Evolutionary conservation across 257 asterid genomes (phyloP).

Genomic region (Osmanthus fragrans): DNA sequence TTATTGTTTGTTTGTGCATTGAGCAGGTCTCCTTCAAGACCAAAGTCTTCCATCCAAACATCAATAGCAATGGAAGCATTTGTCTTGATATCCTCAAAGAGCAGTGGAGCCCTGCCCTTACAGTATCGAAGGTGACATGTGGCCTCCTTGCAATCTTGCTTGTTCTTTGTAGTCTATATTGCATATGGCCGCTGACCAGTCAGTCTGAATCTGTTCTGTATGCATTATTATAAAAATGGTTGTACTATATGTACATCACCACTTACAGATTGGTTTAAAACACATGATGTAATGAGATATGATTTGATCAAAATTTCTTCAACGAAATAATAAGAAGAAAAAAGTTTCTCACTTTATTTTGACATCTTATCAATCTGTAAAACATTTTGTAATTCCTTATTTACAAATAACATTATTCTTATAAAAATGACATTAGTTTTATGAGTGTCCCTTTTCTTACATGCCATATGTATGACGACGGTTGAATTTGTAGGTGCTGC

Average conservation of each 20-base stretch:
- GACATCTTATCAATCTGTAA: too few relatives aligned
- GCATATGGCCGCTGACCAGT: background rate
- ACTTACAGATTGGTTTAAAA: too few relatives aligned
- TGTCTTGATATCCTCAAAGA: conserved; percentile 55
- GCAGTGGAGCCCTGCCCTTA: conserved; percentile 60
- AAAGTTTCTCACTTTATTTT: too few relatives aligned
- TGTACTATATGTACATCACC: too few relatives aligned
- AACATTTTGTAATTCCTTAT: too few relatives aligned
- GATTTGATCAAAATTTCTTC: too few relatives aligned
- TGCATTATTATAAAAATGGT: too few relatives aligned
- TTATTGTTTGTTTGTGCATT: background rate
- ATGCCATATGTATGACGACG: background rate
- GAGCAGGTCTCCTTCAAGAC: conserved; percentile 50
- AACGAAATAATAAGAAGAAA: too few relatives aligned
- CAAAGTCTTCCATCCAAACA: conserved; percentile 49
- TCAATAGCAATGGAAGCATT: conserved; percentile 50
- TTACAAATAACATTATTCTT: too few relatives aligned
- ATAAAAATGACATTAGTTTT: background rate
- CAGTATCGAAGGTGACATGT: conserved; percentile 43
- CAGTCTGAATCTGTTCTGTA: background rate
- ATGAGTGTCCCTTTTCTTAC: background rate
- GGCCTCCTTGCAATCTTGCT: background rate
- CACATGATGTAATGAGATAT: too few relatives aligned
- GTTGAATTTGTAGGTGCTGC: conserved; percentile 54
- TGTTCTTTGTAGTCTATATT: background rate